These are phyloP conservation scores for Pseudopithomyces maydicus DNA, from an alignment of 2,329 filamentous ascomycete genomes.

Conservation along the genomic window DNA sequence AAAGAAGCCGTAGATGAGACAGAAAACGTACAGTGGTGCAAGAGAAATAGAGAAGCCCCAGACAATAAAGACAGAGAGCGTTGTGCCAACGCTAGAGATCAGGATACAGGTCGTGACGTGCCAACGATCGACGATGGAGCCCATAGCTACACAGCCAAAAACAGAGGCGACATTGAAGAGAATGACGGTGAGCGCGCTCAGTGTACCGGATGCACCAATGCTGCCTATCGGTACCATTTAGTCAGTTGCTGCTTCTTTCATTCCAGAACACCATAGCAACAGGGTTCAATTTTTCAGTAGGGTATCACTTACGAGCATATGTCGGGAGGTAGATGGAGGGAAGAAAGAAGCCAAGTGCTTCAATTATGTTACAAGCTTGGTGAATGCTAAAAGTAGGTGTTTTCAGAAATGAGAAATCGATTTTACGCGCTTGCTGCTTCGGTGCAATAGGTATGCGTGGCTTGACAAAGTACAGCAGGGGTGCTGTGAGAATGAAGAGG, in stretches of 20 bases:
- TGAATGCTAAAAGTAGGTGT: slow-evolving; percentile 38
- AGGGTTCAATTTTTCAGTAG: too few species aligned
- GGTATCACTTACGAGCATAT: slow-evolving; percentile 18
- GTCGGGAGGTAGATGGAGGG: slow-evolving; percentile 48
- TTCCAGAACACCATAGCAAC: too few species aligned
- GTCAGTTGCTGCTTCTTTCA: too few species aligned
- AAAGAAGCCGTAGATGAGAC: slow-evolving; percentile 43
- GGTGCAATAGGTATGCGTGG: slow-evolving; percentile 35
- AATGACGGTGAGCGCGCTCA: slow-evolving; percentile 41
- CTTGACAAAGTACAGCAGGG: slow-evolving; percentile 40
- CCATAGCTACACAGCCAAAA: slow-evolving; percentile 43
- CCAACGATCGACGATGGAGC: slow-evolving; percentile 48
- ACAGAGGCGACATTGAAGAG: slow-evolving; percentile 43
- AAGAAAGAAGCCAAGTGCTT: slow-evolving; percentile 48
- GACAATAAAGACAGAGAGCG: slow-evolving; percentile 48
- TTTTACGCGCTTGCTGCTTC: slow-evolving; percentile 19
- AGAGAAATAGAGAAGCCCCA: slow-evolving; percentile 54
- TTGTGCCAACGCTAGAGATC: slow-evolving; percentile 49
- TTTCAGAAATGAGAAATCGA: slow-evolving; percentile 38
- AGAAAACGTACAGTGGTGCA: slow-evolving; percentile 39
- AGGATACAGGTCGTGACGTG: slow-evolving; percentile 49
- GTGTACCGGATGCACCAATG: slow-evolving; percentile 26
- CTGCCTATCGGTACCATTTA: not conserved
- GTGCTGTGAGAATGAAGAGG: slow-evolving; percentile 35
- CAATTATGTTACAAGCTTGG: slow-evolving; percentile 41